Base-by-base conservation (phyloP, 2,329 filamentous ascomycete species). In the Byssochlamys sp. region DNA sequence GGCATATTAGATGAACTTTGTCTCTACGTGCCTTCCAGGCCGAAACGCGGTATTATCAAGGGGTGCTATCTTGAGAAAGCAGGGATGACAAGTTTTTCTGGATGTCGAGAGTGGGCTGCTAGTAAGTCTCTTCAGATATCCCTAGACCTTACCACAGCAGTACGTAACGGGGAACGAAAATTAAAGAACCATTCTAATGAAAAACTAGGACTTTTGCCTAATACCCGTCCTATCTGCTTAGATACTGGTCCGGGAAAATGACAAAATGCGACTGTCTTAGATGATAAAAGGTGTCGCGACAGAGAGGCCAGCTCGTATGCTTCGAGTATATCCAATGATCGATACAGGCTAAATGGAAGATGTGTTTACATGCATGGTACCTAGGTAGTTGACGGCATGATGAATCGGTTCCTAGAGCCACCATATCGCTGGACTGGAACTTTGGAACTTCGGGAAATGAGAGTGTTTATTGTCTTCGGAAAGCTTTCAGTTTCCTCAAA, bases 311-410 rank as follows among this genome's bases (percentile, higher is more conserved):
- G 2, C 29, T 49, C 9, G 54, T 45, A 11, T 55, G 45, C 19
- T 55, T 33, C 7, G 25, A 31, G 27, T 45, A 51, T 19, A 55
- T 45, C 54, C 54, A 55, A 7, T 31, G 29, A 35, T 55, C 54
- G 25, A 55, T 55, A 27, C 54, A 56, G 27, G 48, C 31, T 6
- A 56, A 28, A 26, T 56, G 54, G 48, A 56, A 56, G 24, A 50
- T 51, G 24, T 56, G 54, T 12, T 49, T 48, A 11, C 54, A 56
- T 9, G n/a, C n/a, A n/a, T n/a, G n/a, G n/a, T n/a, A n/a, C n/a
- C n/a, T n/a, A n/a, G 54, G 49, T 29, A 56, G 54, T 33, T 56
- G 54, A 19, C 48, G 54, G 52, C 31, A 56, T 5, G 48, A 29
- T 9, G 48, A 56, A 7, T 35, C 45, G 12, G 14, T 9, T 3